Evolutionary conservation across 495 filamentous ascomycete genomes (phyloP), one percentile per base, ranked within the genome.

Genomic region (Bombardia bombarda): DNA sequence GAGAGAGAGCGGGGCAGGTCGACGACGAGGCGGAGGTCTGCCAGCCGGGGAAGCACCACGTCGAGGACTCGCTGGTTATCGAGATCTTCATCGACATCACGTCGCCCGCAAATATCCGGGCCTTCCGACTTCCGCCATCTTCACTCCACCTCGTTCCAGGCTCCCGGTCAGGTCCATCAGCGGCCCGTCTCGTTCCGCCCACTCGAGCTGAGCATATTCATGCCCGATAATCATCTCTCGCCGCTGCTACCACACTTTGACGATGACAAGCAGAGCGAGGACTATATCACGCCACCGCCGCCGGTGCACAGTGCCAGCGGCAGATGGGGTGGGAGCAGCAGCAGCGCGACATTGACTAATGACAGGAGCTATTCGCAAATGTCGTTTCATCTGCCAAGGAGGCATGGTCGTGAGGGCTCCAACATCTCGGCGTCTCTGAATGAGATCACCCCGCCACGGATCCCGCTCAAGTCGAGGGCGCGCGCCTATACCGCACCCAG

Each of bases 131-230:
- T 74, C 46, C 69, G 70, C 30, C 70, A 74, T 51, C 47, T 74
- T 19, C 57, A 70, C 35, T 66, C 67, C 25, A 67, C 70, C 33
- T 70, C 70, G 0, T 70, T 71, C 42, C 68, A 68, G 38, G 61
- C 65, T 38, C 63, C 65, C 13, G 43, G 46, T 8, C 31, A 39
- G 9, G 42, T 30, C 33, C 48, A 36, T 4, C 50, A 43, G 28
- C 55, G 36, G 19, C 46, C 32, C 38, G 33, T 10, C 36, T 60
- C 70, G 13, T 87, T 87, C 60, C 73, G 75, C 26, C 84, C 84
- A 9, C 68, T 92, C 28, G 78, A 90, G 62, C 69, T 93, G 38
- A 87, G 76, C 62, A 84, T 93, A 44, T 80, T 85, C 55, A 57
- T 71, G 42, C 74, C 79, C 20, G 70, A 79, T 21, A 77, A 82